Evolutionary conservation across 352 stramenopile genomes (phyloP).

Genomic region (Thalassiosira allenii): DNA sequence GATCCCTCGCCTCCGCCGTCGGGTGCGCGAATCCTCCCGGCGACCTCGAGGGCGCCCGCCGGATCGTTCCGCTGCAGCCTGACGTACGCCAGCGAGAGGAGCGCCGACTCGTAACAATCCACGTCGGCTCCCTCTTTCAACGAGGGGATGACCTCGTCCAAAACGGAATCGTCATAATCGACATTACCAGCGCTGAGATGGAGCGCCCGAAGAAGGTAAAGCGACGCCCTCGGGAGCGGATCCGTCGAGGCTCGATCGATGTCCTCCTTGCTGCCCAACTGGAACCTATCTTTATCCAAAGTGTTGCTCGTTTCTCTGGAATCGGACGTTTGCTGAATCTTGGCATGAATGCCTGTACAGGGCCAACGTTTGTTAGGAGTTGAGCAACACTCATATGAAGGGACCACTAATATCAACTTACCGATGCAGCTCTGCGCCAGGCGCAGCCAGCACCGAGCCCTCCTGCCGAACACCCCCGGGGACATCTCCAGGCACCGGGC

Average conservation of each 20-base stretch:
- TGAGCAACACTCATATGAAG: background rate
- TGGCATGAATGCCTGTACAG: constrained; percentile 39
- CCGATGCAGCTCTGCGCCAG: constrained; percentile 80
- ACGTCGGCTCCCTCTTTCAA: constrained; percentile 16
- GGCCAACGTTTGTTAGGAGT: constrained; percentile 5
- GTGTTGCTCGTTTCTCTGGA: background rate
- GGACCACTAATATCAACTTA: constrained; percentile 25
- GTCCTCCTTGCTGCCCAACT: constrained; percentile 55
- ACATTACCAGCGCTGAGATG: constrained; percentile 28
- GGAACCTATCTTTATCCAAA: background rate
- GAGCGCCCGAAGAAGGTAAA: constrained; percentile 40
- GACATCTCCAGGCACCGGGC: constrained; percentile 60
- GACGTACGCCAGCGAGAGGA: constrained; percentile 68
- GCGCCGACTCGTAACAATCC: constrained; percentile 50
- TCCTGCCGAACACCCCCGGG: constrained; percentile 35
- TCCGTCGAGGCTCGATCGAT: constrained; percentile 47
- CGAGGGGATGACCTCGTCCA: no score
- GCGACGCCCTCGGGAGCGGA: constrained; percentile 38
- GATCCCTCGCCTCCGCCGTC: no score
- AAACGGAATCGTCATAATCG: no score
- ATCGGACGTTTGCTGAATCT: constrained; percentile 11
- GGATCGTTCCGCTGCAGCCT: constrained; percentile 65
- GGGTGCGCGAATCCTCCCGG: constrained; percentile 6
- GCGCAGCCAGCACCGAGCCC: constrained; percentile 67
- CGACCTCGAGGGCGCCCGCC: constrained; percentile 46